Conservation (phyloP, 139 green algal genomes). For the Tetradesmus lagerheimii region DNA sequence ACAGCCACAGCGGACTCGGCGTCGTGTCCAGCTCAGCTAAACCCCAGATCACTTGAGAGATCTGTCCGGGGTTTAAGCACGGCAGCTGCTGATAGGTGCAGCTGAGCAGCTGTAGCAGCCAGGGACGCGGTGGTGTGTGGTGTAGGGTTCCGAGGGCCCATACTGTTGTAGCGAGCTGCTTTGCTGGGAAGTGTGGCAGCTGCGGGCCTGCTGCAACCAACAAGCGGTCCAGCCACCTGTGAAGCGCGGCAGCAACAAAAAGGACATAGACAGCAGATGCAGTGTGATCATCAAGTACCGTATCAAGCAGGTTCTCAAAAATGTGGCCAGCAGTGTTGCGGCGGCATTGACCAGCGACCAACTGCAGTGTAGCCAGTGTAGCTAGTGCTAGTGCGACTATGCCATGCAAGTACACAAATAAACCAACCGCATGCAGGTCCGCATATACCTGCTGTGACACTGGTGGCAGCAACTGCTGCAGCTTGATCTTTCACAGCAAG, state of each 20-base stretch:
- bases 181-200: not conserved
- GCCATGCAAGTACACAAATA: too few relatives aligned
- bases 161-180: not conserved
- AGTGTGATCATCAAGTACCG: too few relatives aligned
- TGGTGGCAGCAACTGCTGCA: not conserved
- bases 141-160: conserved; percentile 9
- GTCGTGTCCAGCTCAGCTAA: not conserved
- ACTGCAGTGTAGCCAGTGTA: too few relatives aligned
- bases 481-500: too few relatives aligned
- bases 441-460: too few relatives aligned
- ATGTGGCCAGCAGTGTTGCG: too few relatives aligned
- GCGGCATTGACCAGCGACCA: not conserved
- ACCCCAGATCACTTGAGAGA: conserved; percentile 7
- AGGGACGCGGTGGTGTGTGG: not conserved
- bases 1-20: conserved; percentile 11
- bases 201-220: not conserved
- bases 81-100: not conserved
- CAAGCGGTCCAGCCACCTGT: conserved; percentile 29
- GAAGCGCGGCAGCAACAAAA: not conserved
- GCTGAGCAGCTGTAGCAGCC: conserved; percentile 8
- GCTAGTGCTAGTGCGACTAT: too few relatives aligned
- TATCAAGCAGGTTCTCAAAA: too few relatives aligned
- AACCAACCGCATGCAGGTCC: too few relatives aligned
- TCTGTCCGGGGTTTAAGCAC: not conserved
- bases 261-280: too few relatives aligned